Evolutionary conservation across 192 early-diverging fungal genomes (phyloP).

Genomic region (Piromyces finnis): DNA sequence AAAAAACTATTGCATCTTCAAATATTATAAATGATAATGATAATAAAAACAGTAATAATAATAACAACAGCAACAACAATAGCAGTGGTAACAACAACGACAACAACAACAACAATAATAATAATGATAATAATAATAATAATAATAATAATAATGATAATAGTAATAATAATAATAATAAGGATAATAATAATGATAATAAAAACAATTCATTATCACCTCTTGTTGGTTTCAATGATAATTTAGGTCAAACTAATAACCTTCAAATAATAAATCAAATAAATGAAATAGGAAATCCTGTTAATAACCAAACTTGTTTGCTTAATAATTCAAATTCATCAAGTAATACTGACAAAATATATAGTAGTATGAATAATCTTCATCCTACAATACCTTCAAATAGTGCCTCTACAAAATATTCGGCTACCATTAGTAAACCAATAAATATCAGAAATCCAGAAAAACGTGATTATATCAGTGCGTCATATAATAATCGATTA

Average conservation of each 20-base stretch:
- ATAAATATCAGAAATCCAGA: background rate
- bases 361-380: background rate
- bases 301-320: background rate
- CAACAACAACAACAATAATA: no score
- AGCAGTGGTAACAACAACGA: no score
- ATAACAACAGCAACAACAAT: no score
- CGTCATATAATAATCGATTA: background rate
- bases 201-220: background rate
- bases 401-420: background rate
- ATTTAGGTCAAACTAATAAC: background rate
- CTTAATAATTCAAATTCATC: no score
- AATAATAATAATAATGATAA: background rate
- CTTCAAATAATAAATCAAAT: background rate
- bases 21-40: background rate
- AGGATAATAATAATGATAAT: background rate
- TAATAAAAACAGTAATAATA: background rate
- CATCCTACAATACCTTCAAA: background rate
- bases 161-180: background rate
- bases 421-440: background rate
- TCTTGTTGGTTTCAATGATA: background rate
- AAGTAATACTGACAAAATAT: background rate
- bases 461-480: background rate
- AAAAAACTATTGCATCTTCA: background rate
- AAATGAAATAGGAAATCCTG: background rate
- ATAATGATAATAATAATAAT: no score